Evolutionary conservation across 2,329 filamentous ascomycete genomes (phyloP).

Genomic region (Fusarium chaquense): DNA sequence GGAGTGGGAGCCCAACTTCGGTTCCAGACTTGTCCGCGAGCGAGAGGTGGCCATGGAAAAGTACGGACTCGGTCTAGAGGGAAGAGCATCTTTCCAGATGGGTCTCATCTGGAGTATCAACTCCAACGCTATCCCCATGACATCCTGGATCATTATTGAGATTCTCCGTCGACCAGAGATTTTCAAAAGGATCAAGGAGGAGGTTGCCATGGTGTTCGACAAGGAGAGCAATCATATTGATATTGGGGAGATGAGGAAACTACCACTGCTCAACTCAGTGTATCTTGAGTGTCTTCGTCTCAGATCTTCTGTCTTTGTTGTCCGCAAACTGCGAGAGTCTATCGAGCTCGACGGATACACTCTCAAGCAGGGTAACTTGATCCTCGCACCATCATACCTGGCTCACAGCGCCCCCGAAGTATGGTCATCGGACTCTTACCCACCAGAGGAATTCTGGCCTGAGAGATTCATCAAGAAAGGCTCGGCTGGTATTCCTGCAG

Average conservation of each 20-base stretch:
- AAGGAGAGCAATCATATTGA: slow-evolving; percentile 16
- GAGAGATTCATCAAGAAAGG: slow-evolving; percentile 40
- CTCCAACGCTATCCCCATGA: slow-evolving; percentile 44
- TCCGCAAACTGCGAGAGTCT: slow-evolving; percentile 40
- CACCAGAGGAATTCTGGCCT: slow-evolving; percentile 42
- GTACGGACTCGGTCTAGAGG: slow-evolving; percentile 40
- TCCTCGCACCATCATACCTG: slow-evolving; percentile 42
- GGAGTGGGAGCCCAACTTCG: slow-evolving; percentile 42
- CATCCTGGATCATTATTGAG: slow-evolving; percentile 43
- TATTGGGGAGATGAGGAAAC: slow-evolving; percentile 30
- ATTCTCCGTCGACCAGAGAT: slow-evolving; percentile 39
- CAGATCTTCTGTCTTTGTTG: slow-evolving; percentile 40
- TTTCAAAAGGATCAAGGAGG: slow-evolving; percentile 28
- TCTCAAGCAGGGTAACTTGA: slow-evolving; percentile 39
- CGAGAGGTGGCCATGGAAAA: slow-evolving; percentile 42
- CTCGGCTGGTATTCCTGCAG: slow-evolving; percentile 23
- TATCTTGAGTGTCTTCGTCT: slow-evolving; percentile 42
- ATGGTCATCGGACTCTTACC: slow-evolving; percentile 28
- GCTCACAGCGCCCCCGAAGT: slow-evolving; percentile 39
- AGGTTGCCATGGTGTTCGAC: slow-evolving; percentile 22
- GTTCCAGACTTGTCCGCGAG: slow-evolving; percentile 43
- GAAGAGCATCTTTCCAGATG: slow-evolving; percentile 42
- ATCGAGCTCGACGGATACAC: slow-evolving; percentile 43
- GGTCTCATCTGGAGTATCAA: slow-evolving; percentile 46
- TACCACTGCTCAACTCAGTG: slow-evolving; percentile 39